phyloP scores from a whole-genome alignment of 2,329 filamentous ascomycete species.

The Beauveria sp. region DNA sequence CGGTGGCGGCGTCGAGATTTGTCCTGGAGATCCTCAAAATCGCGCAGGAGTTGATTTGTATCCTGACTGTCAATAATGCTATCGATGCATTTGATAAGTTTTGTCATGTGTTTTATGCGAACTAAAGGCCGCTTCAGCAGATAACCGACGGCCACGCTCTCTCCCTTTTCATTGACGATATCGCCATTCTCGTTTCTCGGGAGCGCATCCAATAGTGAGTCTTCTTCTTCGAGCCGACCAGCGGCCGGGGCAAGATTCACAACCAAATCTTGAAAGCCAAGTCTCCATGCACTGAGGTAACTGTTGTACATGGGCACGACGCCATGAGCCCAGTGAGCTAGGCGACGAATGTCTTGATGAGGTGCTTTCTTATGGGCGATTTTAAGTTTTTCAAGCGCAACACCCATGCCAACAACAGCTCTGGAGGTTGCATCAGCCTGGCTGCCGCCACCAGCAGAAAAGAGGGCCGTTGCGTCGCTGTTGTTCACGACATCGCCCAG shows the following conservation, averaged over 20 bases:
- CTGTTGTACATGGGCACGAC: constrained; percentile 73
- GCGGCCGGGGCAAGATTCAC: constrained; percentile 77
- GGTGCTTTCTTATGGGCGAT: constrained; percentile 75
- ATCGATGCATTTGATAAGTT: constrained; percentile 66
- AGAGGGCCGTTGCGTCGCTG: constrained; percentile 57
- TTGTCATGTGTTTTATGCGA: constrained; percentile 78
- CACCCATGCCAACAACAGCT: constrained; percentile 89
- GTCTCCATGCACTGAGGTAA: constrained; percentile 81
- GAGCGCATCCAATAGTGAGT: constrained; percentile 51
- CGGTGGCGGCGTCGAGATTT: constrained; percentile 60
- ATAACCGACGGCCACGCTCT: constrained; percentile 89
- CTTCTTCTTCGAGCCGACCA: constrained; percentile 45
- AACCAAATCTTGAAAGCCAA: constrained; percentile 90
- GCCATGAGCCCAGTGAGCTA: constrained; percentile 75
- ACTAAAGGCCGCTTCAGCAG: constrained; percentile 83
- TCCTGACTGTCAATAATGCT: constrained; percentile 43
- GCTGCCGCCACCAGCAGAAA: constrained; percentile 40
- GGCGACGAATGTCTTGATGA: constrained; percentile 58
- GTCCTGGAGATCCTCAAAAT: constrained; percentile 66
- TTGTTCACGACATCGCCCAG: constrained; percentile 75
- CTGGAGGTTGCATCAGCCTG: constrained; percentile 61
- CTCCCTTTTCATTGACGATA: constrained; percentile 65
- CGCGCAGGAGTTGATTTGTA: constrained; percentile 30
- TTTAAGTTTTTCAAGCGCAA: constrained; percentile 78
- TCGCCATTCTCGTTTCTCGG: constrained; percentile 58